Conservation (phyloP, 208 protist species). For the Balamuthia mandrillaris region DNA sequence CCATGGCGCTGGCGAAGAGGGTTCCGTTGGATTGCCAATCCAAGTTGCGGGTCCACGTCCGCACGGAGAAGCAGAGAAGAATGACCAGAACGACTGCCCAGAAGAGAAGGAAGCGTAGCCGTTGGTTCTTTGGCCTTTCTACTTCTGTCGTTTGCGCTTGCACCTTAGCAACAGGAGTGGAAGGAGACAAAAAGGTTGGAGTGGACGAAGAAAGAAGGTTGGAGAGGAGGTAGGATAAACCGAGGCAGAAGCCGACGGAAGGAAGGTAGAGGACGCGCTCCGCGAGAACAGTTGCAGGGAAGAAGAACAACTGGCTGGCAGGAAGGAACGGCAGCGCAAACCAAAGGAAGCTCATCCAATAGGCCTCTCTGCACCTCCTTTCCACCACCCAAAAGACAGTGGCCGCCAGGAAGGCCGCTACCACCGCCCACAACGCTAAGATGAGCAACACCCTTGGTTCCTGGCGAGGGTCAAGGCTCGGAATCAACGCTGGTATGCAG, state of each 20-base stretch:
- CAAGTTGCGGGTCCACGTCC: neutral
- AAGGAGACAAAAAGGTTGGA: too few species aligned
- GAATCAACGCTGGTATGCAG: constrained; percentile 74
- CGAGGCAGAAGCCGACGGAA: constrained; percentile 69
- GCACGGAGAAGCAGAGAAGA: neutral
- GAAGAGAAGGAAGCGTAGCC: neutral
- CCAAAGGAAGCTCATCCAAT: constrained; percentile 53
- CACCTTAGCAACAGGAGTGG: too few species aligned
- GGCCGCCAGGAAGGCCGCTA: constrained; percentile 11
- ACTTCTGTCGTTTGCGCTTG: too few species aligned
- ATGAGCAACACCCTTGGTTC: too few species aligned
- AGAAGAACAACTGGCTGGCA: constrained; percentile 79
- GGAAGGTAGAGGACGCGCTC: constrained; percentile 84
- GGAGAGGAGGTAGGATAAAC: constrained; percentile 46
- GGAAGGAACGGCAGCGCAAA: constrained; percentile 75
- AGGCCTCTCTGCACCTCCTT: neutral
- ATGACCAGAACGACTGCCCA: neutral
- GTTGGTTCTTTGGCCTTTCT: too few species aligned
- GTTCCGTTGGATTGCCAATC: neutral
- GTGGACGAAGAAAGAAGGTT: too few species aligned
- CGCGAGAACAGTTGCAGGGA: constrained; percentile 78
- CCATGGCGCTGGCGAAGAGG: constrained; percentile 30
- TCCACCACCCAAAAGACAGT: too few species aligned
- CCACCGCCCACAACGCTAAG: constrained; percentile 36
- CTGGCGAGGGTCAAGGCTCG: constrained; percentile 52